Evolutionary conservation across 495 filamentous ascomycete genomes (phyloP), one percentile per base, ranked within the genome.

Genomic region (Aspergillus avenaceus): DNA sequence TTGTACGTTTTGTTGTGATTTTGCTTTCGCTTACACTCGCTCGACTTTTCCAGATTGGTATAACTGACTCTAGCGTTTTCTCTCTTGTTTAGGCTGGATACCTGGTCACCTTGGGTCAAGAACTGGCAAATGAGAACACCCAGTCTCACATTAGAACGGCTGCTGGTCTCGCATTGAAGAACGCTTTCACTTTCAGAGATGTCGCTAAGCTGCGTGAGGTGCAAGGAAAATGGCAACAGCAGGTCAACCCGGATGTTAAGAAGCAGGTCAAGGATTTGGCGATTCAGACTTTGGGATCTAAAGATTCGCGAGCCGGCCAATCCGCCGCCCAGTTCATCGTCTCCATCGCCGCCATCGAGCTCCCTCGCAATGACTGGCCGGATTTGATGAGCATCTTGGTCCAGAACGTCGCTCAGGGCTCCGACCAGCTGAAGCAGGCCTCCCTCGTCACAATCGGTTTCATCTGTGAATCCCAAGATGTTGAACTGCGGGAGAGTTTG

Each of bases 161-260:
- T 48, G 93, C 93, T 49, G 93, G 90, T 86, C 82, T 98, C 58
- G 91, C 92, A 41, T 72, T 98, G 61, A 98, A 98, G 76, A 98
- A 98, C 76, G 83, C 93, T 59, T 95, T 98, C 70, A 87, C 87
- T 43, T 87, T 91, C 52, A 88, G 92, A 73, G 95, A 98, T 68
- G 84, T 83, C 61, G 74, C 84, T 57, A 86, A 88, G 58, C 82
- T 96, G 75, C 83, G 84, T 48, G 86, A 91, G 60, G 78, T 97
- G 56, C 93, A 97, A 70, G 75, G 79, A 53, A 87, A 91, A 86
- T 98, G 93, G 93, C 74, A 90, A 29, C 78, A 84, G 52, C 84
- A 87, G 68, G 85, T 92, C 31, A 84, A 85, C 60, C 74, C 78
- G 49, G 80, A 84, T 27, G 86, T 86, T 56, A 97, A 96, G 80